Conservation (phyloP, 1,284 basidiomycete genomes). For the Fomitopsis betulina region DNA sequence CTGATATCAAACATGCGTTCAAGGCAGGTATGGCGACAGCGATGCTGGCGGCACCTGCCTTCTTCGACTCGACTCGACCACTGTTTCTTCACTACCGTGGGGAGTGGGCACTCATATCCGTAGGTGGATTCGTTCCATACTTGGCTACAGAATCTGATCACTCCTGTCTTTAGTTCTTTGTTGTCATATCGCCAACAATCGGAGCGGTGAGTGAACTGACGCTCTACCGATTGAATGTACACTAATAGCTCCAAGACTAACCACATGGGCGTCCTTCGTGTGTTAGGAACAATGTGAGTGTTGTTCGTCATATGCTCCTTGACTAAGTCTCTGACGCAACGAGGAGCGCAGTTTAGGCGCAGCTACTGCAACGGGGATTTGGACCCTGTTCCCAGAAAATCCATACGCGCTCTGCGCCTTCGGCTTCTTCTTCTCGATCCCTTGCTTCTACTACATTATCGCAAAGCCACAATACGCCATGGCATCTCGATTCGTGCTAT, state of each 20-base stretch:
- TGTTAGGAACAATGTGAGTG: slow-evolving; percentile 78
- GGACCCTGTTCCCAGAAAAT: slow-evolving; percentile 74
- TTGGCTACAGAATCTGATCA: slow-evolving; percentile 2
- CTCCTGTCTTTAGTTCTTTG: slow-evolving; percentile 60
- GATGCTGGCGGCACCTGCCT: slow-evolving; percentile 81
- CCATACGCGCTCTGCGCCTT: slow-evolving; percentile 74
- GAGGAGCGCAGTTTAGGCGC: slow-evolving; percentile 70
- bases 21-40: slow-evolving; percentile 84
- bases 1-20: slow-evolving; percentile 84
- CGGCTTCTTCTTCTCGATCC: slow-evolving; percentile 88
- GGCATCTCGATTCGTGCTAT: slow-evolving; percentile 82
- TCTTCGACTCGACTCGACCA: slow-evolving; percentile 74
- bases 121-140: slow-evolving; percentile 31
- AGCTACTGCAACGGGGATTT: slow-evolving; percentile 66
- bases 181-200: slow-evolving; percentile 86
- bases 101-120: slow-evolving; percentile 94
- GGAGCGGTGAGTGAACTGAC: slow-evolving; percentile 57
- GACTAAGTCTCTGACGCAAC: neutral
- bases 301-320: neutral
- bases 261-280: slow-evolving; percentile 70
- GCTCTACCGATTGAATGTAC: neutral
- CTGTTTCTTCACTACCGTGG: slow-evolving; percentile 81
- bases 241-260: slow-evolving; percentile 59
- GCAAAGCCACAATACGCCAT: slow-evolving; percentile 76
- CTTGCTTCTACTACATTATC: slow-evolving; percentile 91